These are phyloP conservation scores for Sphagnurus paluster DNA, from an alignment of 1,284 basidiomycete genomes.

Conservation along the genomic window DNA sequence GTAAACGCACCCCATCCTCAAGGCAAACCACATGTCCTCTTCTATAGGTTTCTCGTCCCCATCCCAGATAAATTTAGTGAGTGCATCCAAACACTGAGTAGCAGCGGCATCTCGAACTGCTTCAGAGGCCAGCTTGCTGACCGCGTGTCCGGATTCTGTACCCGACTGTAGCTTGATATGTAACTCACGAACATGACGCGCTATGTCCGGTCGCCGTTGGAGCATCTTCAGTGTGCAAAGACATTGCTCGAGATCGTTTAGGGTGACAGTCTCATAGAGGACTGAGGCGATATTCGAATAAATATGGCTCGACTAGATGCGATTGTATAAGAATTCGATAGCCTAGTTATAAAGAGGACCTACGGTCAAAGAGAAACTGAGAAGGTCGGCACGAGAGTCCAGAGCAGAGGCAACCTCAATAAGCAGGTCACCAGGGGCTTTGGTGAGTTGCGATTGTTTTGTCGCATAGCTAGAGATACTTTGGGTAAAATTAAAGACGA, in stretches of 20 bases:
- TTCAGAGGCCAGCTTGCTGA: slow-evolving; percentile 42
- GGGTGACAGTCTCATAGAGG: slow-evolving; percentile 56
- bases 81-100: slow-evolving; percentile 55
- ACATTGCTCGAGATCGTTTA: slow-evolving; percentile 58
- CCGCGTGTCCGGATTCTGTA: slow-evolving; percentile 30
- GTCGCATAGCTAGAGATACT: not conserved
- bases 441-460: slow-evolving; percentile 22
- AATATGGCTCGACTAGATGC: slow-evolving; percentile 41
- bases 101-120: slow-evolving; percentile 45
- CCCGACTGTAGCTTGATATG: slow-evolving; percentile 43
- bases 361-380: slow-evolving; percentile 59
- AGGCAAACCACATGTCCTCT: slow-evolving; percentile 74
- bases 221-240: slow-evolving; percentile 65
- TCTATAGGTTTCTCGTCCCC: slow-evolving; percentile 62
- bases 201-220: slow-evolving; percentile 46
- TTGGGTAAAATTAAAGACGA: slow-evolving; percentile 3
- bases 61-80: slow-evolving; percentile 67
- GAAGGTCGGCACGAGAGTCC: slow-evolving; percentile 49
- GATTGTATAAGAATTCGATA: not conserved
- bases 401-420: slow-evolving; percentile 61
- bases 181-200: slow-evolving; percentile 64
- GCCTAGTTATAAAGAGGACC: slow-evolving; percentile 24
- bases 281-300: slow-evolving; percentile 53
- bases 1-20: slow-evolving; percentile 57
- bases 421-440: slow-evolving; percentile 57